Conservation (phyloP, 1,284 basidiomycete species). For the Porodaedalea pini region DNA sequence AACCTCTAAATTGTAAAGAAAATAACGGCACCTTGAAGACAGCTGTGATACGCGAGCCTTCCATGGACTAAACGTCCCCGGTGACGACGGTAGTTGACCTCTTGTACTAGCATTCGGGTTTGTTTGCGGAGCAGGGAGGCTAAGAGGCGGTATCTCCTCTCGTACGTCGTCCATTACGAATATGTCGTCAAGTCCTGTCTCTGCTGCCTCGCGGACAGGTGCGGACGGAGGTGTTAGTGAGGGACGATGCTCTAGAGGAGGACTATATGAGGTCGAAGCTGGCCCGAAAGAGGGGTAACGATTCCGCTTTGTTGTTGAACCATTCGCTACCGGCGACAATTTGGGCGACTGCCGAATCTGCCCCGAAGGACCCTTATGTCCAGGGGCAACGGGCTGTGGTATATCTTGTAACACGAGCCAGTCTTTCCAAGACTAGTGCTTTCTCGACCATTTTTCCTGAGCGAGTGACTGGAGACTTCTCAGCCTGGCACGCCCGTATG, state of each 20-base stretch:
- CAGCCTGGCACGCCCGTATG: slow-evolving; percentile 59
- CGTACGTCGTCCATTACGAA: slow-evolving; percentile 64
- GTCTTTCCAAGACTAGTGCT: slow-evolving; percentile 62
- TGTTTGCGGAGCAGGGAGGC: slow-evolving; percentile 25
- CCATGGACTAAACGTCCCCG: slow-evolving; percentile 15
- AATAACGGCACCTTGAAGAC: slow-evolving; percentile 36
- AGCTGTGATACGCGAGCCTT: slow-evolving; percentile 19
- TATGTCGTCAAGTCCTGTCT: slow-evolving; percentile 41
- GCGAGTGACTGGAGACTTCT: slow-evolving; percentile 65
- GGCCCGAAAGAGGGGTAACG: slow-evolving; percentile 22
- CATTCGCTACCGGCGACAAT: slow-evolving; percentile 42
- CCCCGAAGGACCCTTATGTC: slow-evolving; percentile 32
- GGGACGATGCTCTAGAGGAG: slow-evolving; percentile 31
- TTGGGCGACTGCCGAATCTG: slow-evolving; percentile 43
- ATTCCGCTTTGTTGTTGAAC: slow-evolving; percentile 9
- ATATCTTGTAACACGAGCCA: slow-evolving; percentile 85
- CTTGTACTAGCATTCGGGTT: slow-evolving; percentile 33
- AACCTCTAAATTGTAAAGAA: slow-evolving; percentile 40
- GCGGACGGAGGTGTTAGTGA: slow-evolving; percentile 21
- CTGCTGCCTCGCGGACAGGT: slow-evolving; percentile 19
- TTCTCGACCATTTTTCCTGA: slow-evolving; percentile 53
- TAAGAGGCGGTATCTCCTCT: slow-evolving; percentile 22
- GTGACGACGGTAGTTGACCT: slow-evolving; percentile 20
- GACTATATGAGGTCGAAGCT: slow-evolving; percentile 32
- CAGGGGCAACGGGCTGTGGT: slow-evolving; percentile 54